Evolutionary conservation across 768 basidiomycete genomes (phyloP), one percentile per base, ranked within the genome.

Genomic region (Amanita inopinata): DNA sequence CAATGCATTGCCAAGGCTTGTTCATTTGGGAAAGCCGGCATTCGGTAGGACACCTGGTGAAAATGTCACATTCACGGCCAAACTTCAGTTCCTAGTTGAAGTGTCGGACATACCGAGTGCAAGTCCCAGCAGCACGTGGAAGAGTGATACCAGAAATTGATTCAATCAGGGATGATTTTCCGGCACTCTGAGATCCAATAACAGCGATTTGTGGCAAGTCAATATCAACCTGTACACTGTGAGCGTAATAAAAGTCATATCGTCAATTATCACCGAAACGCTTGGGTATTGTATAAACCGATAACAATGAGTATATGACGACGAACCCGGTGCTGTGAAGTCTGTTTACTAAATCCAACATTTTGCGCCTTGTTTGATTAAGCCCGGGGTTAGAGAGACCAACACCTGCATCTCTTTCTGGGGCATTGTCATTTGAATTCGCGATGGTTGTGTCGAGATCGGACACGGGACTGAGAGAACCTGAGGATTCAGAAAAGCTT

Each of bases 81-180:
- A 1, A 28, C n/a, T 6, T 6, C n/a, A 7, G 15, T 14, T 35
- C 33, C 6, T 7, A 35, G 8, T 6, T 7, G 10, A 22, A 8
- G 20, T 6, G 3, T 11, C 14, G n/a, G 9, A 15, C 49, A 28
- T 47, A 78, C 84, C 84, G 67, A 1, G 84, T 88, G 47, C 84
- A 86, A 0, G 83, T 85, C 0, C 84, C 84, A n/a, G 74, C 65
- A 0, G 78, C 79, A 7, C 82, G 70, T 17, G 83, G 83, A 0
- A 86, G 61, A 0, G 72, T 80, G 12, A 86, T 74, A 0, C 83
- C 80, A 0, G 81, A 83, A 33, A 87, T 84, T 0, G 80, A 72
- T 50, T 87, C 83, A 8, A 87, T 85, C 3, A 86, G 65, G 0
- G 83, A 86, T 0, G 81, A 83, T 51, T 86, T 86, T 0, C 84